A percentile compares a stretch with the other conserved stretches of the same genome.
Conservation (phyloP, 1,139 yeast species). For the Candida glucosophila region DNA sequence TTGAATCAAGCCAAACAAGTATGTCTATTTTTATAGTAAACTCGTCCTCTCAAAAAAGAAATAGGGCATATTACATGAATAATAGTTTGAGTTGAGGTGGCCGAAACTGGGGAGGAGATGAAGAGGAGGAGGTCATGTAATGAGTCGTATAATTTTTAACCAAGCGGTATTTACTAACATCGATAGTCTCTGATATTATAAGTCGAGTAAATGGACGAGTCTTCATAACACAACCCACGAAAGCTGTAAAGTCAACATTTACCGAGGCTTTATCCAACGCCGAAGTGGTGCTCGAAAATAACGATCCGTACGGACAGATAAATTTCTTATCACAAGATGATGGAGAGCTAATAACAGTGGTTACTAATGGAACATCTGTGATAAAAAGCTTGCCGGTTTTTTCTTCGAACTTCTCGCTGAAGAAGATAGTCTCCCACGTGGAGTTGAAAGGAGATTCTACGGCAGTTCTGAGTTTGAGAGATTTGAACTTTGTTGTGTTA, state of each 20-base stretch:
- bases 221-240: slow-evolving; percentile 39
- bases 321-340: slow-evolving; percentile 14
- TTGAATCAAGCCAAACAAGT: too few species aligned
- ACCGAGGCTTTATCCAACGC: slow-evolving; percentile 14
- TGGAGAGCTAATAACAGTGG: slow-evolving; percentile 38
- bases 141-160: too few species aligned
- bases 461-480: slow-evolving; percentile 61
- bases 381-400: slow-evolving; percentile 48
- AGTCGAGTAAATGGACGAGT: slow-evolving; percentile 21
- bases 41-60: too few species aligned
- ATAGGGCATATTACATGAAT: too few species aligned
- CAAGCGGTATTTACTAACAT: slow-evolving; percentile 5
- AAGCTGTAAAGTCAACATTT: slow-evolving; percentile 32
- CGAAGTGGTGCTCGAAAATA: slow-evolving; percentile 31
- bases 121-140: too few species aligned
- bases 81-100: too few species aligned
- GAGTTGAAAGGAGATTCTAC: slow-evolving; percentile 55
- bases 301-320: slow-evolving; percentile 48
- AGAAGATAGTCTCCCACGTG: slow-evolving; percentile 53
- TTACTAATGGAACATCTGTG: slow-evolving; percentile 46
- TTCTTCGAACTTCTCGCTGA: slow-evolving; percentile 28
- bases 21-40: too few species aligned
- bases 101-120: too few species aligned
- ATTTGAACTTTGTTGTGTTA: slow-evolving; percentile 53
- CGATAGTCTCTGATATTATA: slow-evolving; percentile 9